phyloP scores from a whole-genome alignment of 768 basidiomycete species.

The Dioszegia aurantiaca region DNA sequence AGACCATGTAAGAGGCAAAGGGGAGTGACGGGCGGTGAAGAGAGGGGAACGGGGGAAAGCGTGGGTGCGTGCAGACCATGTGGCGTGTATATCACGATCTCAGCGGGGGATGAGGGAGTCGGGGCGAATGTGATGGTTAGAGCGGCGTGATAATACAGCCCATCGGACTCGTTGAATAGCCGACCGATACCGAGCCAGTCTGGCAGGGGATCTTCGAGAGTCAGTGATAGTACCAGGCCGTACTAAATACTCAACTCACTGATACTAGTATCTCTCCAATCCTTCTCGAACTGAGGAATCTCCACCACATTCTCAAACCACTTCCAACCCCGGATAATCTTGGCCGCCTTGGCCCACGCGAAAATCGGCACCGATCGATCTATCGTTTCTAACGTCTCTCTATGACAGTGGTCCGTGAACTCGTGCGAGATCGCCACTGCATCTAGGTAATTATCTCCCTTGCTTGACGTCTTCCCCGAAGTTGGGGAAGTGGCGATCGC shows the following conservation, averaged over 20 bases:
- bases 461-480: neutral
- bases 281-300: constrained; percentile 16
- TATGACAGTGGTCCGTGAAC: constrained; percentile 28
- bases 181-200: constrained; percentile 20
- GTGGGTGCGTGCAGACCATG: constrained; percentile 23
- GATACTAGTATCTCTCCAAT: constrained; percentile 13
- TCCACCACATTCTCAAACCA: constrained; percentile 22
- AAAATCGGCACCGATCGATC: constrained; percentile 11
- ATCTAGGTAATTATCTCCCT: constrained; percentile 10
- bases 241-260: too few species aligned
- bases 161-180: constrained; percentile 18
- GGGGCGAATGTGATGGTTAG: constrained; percentile 16
- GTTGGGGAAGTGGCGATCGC: neutral
- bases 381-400: constrained; percentile 14
- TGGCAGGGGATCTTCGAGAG: constrained; percentile 2
- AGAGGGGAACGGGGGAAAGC: constrained; percentile 9
- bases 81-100: constrained; percentile 23
- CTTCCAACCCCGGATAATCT: constrained; percentile 18
- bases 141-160: constrained; percentile 27
- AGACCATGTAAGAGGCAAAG: constrained; percentile 27
- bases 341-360: constrained; percentile 21
- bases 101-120: constrained; percentile 11
- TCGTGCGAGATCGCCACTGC: constrained; percentile 29
- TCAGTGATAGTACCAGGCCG: too few species aligned
- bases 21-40: constrained; percentile 11